Conservation (phyloP, 768 basidiomycete species). For the Pholiota conissans region DNA sequence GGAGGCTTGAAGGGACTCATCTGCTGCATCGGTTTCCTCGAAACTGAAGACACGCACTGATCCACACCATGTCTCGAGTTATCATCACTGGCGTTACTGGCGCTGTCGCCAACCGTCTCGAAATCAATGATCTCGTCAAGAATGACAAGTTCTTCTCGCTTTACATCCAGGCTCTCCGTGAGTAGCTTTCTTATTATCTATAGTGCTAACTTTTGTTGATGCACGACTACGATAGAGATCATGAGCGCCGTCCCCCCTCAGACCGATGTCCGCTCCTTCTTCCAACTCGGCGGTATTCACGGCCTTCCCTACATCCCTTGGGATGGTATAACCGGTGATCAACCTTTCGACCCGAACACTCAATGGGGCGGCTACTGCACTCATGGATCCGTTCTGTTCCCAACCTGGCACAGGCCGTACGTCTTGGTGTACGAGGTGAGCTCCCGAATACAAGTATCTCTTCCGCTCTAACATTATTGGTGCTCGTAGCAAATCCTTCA, state of each 20-base stretch:
- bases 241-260: slow-evolving; percentile 30
- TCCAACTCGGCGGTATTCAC: slow-evolving; percentile 51
- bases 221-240: slow-evolving; percentile 17
- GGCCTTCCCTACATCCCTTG: slow-evolving; percentile 47
- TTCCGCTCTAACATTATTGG: background rate
- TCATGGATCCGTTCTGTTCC: slow-evolving; percentile 55
- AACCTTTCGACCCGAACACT: slow-evolving; percentile 19
- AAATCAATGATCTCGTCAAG: slow-evolving; percentile 44
- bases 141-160: slow-evolving; percentile 47
- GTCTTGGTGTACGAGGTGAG: slow-evolving; percentile 49
- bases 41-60: too few species aligned
- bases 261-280: slow-evolving; percentile 35
- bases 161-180: slow-evolving; percentile 51
- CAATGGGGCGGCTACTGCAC: slow-evolving; percentile 52
- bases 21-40: background rate
- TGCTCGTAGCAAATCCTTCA: slow-evolving; percentile 46
- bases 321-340: slow-evolving; percentile 36
- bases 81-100: slow-evolving; percentile 29
- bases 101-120: slow-evolving; percentile 37
- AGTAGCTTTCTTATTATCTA: slow-evolving; percentile 12
- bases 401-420: slow-evolving; percentile 58
- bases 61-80: slow-evolving; percentile 9
- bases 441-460: background rate
- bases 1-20: background rate
- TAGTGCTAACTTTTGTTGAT: background rate